Evolutionary conservation across 345 rosid genomes (phyloP), one percentile per base, ranked within the genome.

Genomic region (Moricandia arvensis): DNA sequence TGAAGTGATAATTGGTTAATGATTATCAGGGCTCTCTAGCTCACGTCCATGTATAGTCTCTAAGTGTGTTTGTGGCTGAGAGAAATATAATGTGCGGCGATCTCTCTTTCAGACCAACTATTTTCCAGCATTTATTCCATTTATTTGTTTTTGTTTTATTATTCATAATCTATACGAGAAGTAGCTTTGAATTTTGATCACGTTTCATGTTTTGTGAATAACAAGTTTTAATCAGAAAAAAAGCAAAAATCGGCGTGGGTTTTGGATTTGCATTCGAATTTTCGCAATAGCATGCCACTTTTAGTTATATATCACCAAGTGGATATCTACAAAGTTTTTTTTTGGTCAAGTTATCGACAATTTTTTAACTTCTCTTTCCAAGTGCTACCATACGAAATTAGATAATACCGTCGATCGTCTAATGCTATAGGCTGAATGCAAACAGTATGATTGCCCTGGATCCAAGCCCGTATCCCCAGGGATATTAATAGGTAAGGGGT

Each of bases 31-130:
- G 33, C 53, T 63, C n/a, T 31, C 59, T 17, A 53, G 11, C 58
- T 76, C 75, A 1, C 59, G 75, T 76, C 71, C 80, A 64, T 70
- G 58, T 64, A 5, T n/a, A 76, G 70, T 70, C 55, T 51, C 47
- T 75, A 26, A 15, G 62, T 59, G 35, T 68, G 16, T 59, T 33
- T 51, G 74, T 75, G 69, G 79, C 43, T 61, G 69, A 62, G 69
- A 69, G 24, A 51, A 68, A 26, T 68, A 70, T 43, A 41, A 9
- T 70, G 30, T 55, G 66, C 71, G 75, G 75, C 60, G 59, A 47
- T 69, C 59, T 63, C 75, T 69, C 31, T 76, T 45, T 63, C 66
- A n/a, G 58, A 76, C 75, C 80, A 69, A 41, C 59, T 58, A 66
- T 54, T 51, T 63, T 71, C 34, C 60, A 45, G 3, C 61, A 55